Percentiles rank a stretch among this genome's conserved stretches.
Conservation (phyloP, 2,329 filamentous ascomycete genomes). For the Aspergillus niger region DNA sequence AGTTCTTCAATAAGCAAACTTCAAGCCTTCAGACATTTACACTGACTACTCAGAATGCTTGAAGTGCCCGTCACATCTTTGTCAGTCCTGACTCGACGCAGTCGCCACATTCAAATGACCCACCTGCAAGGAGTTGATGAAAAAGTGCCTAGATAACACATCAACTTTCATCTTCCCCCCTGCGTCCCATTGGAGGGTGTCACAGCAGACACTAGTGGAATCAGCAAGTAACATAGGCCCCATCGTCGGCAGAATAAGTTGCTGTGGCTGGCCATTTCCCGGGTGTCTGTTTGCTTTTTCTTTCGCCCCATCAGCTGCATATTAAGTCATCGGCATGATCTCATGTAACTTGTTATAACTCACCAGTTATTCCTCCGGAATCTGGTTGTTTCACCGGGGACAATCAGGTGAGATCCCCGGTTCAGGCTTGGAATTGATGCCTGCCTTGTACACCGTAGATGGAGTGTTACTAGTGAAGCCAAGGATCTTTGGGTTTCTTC, state of each 20-base stretch:
- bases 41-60: neutral
- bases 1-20: no score
- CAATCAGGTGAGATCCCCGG: neutral
- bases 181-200: neutral
- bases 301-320: neutral
- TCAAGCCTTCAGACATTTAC: neutral
- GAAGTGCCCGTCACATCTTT: neutral
- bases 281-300: neutral
- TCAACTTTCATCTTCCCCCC: neutral
- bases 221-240: neutral
- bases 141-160: neutral
- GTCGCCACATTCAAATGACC: neutral
- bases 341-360: neutral
- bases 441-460: neutral
- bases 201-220: neutral
- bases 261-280: neutral
- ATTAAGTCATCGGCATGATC: neutral
- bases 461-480: neutral
- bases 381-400: neutral
- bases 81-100: neutral
- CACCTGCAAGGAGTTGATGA: conserved; percentile 4
- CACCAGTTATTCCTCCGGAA: no score
- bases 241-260: neutral
- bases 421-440: neutral
- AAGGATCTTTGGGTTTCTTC: neutral